Conservation (phyloP, 2,329 filamentous ascomycete species). For the Cladosporium sp. region DNA sequence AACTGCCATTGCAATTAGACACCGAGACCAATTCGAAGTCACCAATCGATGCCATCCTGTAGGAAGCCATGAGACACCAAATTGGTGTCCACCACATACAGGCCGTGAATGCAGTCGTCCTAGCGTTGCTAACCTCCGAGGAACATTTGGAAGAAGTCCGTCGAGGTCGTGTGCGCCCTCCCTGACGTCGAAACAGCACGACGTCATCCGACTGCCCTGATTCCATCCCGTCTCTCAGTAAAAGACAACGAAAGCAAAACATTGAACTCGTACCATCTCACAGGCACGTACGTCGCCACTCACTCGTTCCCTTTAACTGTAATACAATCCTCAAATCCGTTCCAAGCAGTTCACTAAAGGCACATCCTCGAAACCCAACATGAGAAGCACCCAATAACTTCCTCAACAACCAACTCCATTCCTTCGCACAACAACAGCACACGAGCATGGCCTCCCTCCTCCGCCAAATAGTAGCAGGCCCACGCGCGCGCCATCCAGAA, state of each 20-base stretch:
- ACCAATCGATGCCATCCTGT: not conserved
- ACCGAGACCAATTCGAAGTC: not conserved
- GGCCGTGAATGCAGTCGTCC: not conserved
- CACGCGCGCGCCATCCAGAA: slow-evolving; percentile 79
- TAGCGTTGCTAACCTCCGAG: not conserved
- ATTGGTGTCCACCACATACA: not conserved
- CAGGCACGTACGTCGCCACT: not conserved
- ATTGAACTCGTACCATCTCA: not conserved
- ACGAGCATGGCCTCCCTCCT: slow-evolving; percentile 66
- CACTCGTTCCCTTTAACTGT: not conserved
- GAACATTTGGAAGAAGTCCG: not conserved
- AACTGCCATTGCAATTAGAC: not conserved
- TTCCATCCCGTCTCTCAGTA: not conserved
- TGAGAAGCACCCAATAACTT: not conserved
- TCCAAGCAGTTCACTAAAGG: not conserved
- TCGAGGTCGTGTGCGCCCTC: not conserved
- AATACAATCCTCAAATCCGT: not conserved
- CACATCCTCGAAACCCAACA: not conserved
- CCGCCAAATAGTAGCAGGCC: slow-evolving; percentile 87
- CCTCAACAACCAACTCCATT: not conserved
- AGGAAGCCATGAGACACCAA: not conserved
- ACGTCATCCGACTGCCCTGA: not conserved
- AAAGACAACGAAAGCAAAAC: not conserved
- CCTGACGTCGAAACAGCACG: not conserved
- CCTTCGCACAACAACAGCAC: not conserved